phyloP scores from a whole-genome alignment of 78 protist genomes.

The Bigelowiella natans region DNA sequence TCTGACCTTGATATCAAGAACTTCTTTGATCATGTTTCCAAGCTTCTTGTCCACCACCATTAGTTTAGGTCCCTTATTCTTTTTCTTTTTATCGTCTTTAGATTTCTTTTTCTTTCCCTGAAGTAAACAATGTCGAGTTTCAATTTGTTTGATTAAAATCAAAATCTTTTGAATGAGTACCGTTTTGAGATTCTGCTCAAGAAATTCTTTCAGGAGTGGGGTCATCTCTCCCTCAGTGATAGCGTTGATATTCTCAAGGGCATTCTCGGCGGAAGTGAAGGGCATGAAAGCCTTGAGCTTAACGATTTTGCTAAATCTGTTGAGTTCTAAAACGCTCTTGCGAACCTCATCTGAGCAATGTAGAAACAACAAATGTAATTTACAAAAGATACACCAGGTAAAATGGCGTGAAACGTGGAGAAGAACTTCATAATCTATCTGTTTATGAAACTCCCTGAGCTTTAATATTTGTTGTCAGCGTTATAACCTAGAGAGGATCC shows the following conservation, averaged over 20 bases:
- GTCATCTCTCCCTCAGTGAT: slow-evolving; percentile 58
- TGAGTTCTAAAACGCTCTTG: slow-evolving; percentile 40
- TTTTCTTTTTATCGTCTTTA: too few species aligned
- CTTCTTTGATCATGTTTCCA: background rate
- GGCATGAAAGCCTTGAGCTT: slow-evolving; percentile 62
- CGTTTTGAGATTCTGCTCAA: slow-evolving; percentile 56
- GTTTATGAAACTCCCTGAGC: too few species aligned
- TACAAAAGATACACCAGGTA: too few species aligned
- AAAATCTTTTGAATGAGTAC: too few species aligned
- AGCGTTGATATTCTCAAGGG: slow-evolving; percentile 70
- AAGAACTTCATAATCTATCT: too few species aligned
- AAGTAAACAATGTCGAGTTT: too few species aligned
- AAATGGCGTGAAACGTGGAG: too few species aligned
- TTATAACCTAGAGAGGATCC: slow-evolving; percentile 36
- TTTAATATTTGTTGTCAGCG: too few species aligned
- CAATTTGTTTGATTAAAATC: too few species aligned
- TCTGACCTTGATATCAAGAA: background rate
- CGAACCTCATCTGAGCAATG: slow-evolving; percentile 45
- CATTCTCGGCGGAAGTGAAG: slow-evolving; percentile 70
- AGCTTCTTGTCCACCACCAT: background rate
- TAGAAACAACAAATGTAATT: too few species aligned
- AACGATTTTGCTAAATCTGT: slow-evolving; percentile 47
- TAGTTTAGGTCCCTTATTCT: too few species aligned
- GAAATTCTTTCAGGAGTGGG: slow-evolving; percentile 32
- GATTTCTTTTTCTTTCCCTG: too few species aligned